Evolutionary conservation across 2,329 filamentous ascomycete genomes (phyloP), one percentile per base, ranked within the genome.

Genomic region (Cylindrodendrum hubeiense): DNA sequence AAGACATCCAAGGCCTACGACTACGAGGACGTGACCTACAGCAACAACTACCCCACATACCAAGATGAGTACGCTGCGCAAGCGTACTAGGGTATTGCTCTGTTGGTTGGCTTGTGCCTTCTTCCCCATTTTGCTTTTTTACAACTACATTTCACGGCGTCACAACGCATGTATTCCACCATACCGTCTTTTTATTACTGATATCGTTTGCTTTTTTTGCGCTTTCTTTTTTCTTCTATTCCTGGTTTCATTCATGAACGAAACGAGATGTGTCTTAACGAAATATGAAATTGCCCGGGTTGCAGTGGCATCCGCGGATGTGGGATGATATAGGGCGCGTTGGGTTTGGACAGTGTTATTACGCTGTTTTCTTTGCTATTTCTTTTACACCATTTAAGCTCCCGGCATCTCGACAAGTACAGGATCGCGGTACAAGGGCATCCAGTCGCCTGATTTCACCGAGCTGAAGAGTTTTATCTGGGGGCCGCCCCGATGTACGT

Each of bases 211-310:
- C n/a, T n/a, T n/a, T n/a, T n/a, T n/a, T 24, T 28, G 50, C 61
- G 43, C 49, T 69, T 58, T 63, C 63, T 41, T 67, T 52, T 67
- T 61, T 66, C 63, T 62, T 61, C 50, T 69, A 53, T 72, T 67
- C 66, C 67, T 71, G 70, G 70, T 75, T 74, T 70, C 66, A 66
- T 62, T 67, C 58, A 71, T 60, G 71, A 49, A 76, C 68, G 74
- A 76, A 74, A 76, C 68, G 72, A 75, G 69, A 78, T 68, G 70
- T 76, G 74, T 76, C 70, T 77, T 78, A 74, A 76, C 68, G 76
- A 78, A 76, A 72, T 71, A 75, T 67, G 75, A 71, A 50, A 75
- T 73, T 73, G 63, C 50, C 60, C 59, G 67, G 71, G 69, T 57
- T 66, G 72, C 67, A 70, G 28, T 58, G 68, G 65, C 67, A 66